Evolutionary conservation across 2,329 filamentous ascomycete genomes (phyloP).

Genomic region (Botrytis deweyae): DNA sequence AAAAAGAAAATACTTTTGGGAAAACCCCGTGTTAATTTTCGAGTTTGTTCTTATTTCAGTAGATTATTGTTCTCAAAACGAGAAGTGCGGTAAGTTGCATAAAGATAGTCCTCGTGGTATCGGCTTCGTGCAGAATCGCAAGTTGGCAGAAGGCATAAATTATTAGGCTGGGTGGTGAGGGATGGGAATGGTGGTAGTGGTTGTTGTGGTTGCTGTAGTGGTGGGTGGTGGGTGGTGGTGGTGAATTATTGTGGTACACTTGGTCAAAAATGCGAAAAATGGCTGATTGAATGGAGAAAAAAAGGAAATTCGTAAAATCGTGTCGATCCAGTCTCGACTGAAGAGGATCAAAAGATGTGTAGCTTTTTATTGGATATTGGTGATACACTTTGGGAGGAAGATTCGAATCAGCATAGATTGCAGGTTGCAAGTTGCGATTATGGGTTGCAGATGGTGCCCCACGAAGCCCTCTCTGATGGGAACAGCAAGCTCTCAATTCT

Average conservation of each 20-base stretch:
- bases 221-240: not conserved
- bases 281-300: not conserved
- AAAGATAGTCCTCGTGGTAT: constrained; percentile 14
- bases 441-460: constrained; percentile 1
- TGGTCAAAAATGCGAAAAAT: not conserved
- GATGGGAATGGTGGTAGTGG: not conserved
- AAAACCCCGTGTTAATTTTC: constrained; percentile 6
- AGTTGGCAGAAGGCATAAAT: constrained; percentile 12
- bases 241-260: constrained; percentile 5
- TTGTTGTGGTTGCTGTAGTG: not conserved
- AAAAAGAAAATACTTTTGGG: not conserved
- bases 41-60: not conserved
- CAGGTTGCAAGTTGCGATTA: not conserved
- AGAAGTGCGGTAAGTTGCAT: constrained; percentile 18
- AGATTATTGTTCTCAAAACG: constrained; percentile 7
- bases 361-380: not conserved
- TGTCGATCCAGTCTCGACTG: constrained; percentile 9
- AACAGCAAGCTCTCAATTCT: not conserved
- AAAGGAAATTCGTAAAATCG: constrained; percentile 19
- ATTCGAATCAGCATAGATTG: constrained; percentile 1
- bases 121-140: constrained; percentile 19
- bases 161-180: not conserved
- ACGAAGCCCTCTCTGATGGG: not conserved
- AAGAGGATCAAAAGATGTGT: not conserved
- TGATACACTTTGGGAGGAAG: not conserved